These are phyloP conservation scores for Bryoglossum gracile DNA, from an alignment of 495 filamentous ascomycete species.

Conservation along the genomic window DNA sequence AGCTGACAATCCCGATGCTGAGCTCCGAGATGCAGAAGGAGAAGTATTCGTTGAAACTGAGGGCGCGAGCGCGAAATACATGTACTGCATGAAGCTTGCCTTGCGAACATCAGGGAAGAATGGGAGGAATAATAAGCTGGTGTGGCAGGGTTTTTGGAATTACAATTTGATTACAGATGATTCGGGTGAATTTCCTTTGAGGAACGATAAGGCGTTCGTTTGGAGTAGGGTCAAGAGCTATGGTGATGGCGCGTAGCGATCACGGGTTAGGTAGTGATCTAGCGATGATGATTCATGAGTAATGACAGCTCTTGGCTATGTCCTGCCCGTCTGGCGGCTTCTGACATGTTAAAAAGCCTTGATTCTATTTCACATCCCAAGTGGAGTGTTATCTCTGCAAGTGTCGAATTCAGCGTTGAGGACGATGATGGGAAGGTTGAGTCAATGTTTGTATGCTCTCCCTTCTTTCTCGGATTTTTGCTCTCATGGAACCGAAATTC, in stretches of 20 bases:
- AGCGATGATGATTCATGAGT: no score
- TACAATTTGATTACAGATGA: conserved; percentile 86
- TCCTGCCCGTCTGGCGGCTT: no score
- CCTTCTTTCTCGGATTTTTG: no score
- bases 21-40: conserved; percentile 44
- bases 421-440: no score
- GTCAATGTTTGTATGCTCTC: no score
- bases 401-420: no score
- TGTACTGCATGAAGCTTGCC: conserved; percentile 69
- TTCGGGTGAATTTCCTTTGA: conserved; percentile 77
- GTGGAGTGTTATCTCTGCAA: no score
- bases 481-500: no score
- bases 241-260: conserved; percentile 31
- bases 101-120: conserved; percentile 50
- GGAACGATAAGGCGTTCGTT: conserved; percentile 78
- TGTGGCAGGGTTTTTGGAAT: conserved; percentile 87
- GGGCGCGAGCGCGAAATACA: conserved; percentile 64
- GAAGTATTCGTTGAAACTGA: conserved; percentile 80
- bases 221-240: conserved; percentile 82
- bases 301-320: no score
- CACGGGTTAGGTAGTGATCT: background rate
- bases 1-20: conserved; percentile 22
- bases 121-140: conserved; percentile 70
- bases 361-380: no score
- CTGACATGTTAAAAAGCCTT: no score